phyloP scores from a whole-genome alignment of 352 stramenopile genomes.

The Globisporangium cystogenes region DNA sequence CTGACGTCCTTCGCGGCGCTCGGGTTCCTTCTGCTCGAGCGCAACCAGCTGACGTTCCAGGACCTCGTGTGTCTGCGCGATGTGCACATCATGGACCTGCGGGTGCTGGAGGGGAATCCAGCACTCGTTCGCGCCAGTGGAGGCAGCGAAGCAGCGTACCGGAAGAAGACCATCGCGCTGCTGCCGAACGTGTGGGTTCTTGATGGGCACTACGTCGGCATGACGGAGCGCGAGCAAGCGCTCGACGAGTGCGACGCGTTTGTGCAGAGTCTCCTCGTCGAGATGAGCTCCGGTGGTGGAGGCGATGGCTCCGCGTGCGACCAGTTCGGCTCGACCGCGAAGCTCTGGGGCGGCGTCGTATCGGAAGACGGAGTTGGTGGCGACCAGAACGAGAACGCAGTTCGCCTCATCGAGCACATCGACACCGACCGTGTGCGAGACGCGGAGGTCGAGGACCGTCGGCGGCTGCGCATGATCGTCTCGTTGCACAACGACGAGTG shows the following conservation, averaged over 20 bases:
- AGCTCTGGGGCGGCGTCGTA: slow-evolving; percentile 21
- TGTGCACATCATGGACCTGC: slow-evolving; percentile 50
- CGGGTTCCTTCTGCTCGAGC: slow-evolving; percentile 50
- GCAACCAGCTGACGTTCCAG: slow-evolving; percentile 37
- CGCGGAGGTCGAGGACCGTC: slow-evolving; percentile 19
- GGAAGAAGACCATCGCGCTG: slow-evolving; percentile 37
- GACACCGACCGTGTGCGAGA: slow-evolving; percentile 2
- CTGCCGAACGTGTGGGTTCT: slow-evolving; percentile 56
- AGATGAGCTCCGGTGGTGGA: not conserved
- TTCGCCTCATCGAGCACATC: slow-evolving; percentile 17
- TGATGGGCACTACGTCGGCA: slow-evolving; percentile 51
- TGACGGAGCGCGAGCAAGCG: slow-evolving; percentile 28
- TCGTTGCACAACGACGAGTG: slow-evolving; percentile 43
- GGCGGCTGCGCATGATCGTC: slow-evolving; percentile 31
- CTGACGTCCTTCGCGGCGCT: slow-evolving; percentile 43
- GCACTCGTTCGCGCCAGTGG: slow-evolving; percentile 17
- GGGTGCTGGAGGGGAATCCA: slow-evolving; percentile 27
- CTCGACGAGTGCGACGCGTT: slow-evolving; percentile 36
- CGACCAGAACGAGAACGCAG: slow-evolving; percentile 7
- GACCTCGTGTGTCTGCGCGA: slow-evolving; percentile 53
- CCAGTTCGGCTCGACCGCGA: slow-evolving; percentile 29
- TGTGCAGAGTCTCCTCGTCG: slow-evolving; percentile 18
- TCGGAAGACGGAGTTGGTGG: not conserved
- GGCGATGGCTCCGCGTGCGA: not conserved
- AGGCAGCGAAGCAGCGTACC: slow-evolving; percentile 18